Base-by-base conservation (phyloP, 2,329 filamentous ascomycete species). In the Torrubiellomyces zombiae region DNA sequence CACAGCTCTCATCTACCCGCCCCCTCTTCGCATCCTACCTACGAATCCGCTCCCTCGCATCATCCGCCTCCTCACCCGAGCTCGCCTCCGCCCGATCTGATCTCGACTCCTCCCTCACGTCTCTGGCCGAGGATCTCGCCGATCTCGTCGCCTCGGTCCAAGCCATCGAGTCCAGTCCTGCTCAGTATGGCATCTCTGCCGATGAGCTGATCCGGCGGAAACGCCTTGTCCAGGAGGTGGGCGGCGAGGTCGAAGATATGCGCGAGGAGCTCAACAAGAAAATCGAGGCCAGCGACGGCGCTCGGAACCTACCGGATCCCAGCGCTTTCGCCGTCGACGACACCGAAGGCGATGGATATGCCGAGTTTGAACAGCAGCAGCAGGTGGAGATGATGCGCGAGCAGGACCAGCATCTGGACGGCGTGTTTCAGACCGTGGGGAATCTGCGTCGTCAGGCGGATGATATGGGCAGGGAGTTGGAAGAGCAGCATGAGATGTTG, bases 391-490 rank as follows among this genome's bases (percentile, higher is more conserved):
- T 98, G 53, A 85, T 98, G 77, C 70, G 76, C 37, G 82, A 94
- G 51, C 89, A 98, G 58, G 89, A 98, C 47, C 65, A 85, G 53
- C 78, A 89, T 40, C 63, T 98, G 2, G 86, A 95, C 45, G 80
- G 79, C 10, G 86, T 98, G 23, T 93, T 91, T 46, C 70, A 75
- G 37, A 95, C 86, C 1, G 89, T 98, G 14, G 86, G 85, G 3
- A 94, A 83, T 45, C 54, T 98, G 44, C 63, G 86, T 28, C 65
- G 77, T 44, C 89, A 95, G 60, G 91, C 89, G 2, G 75, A 91
- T 51, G 80, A 83, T 39, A 98, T 98, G 86, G 86, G 89, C 2
- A 63, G 86, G 29, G 89, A 98, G 57, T 60, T 98, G 22, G 91
- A 94, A 53, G 89, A 98, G 56, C 89, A 98, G 60, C 67, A 66